phyloP scores from a whole-genome alignment of 768 basidiomycete species.

The Nevesoporus exiguus region DNA sequence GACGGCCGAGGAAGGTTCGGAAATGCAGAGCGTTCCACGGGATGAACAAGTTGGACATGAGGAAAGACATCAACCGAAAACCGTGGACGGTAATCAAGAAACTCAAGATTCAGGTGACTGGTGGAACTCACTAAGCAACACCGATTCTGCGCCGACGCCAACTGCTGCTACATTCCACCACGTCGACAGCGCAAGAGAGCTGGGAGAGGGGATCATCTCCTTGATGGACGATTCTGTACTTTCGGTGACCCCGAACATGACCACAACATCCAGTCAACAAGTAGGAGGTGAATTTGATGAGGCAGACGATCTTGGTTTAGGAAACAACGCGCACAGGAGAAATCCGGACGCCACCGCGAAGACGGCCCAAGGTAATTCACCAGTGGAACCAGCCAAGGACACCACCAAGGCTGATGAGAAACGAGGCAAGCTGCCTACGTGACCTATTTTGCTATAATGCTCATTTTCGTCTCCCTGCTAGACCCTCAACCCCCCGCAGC shows the following conservation, averaged over 20 bases:
- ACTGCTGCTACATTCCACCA: conserved; percentile 64
- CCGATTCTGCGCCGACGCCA: conserved; percentile 52
- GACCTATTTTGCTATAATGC: neutral
- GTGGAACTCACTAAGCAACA: conserved; percentile 57
- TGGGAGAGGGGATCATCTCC: conserved; percentile 70
- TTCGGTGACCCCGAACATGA: conserved; percentile 32
- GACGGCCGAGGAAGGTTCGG: conserved; percentile 24
- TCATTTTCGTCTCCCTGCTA: neutral
- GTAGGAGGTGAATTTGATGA: conserved; percentile 33
- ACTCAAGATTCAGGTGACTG: conserved; percentile 45
- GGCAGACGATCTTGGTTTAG: conserved; percentile 88
- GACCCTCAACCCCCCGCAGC: conserved; percentile 21
- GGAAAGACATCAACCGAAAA: conserved; percentile 2
- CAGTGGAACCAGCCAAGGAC: conserved; percentile 17
- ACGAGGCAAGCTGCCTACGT: conserved; percentile 26
- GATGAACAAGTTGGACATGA: conserved; percentile 6
- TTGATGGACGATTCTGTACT: conserved; percentile 67
- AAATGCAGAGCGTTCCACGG: conserved; percentile 3
- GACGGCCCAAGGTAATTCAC: conserved; percentile 23
- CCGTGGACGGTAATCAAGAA: conserved; percentile 32
- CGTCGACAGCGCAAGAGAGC: conserved; percentile 42
- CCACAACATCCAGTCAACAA: conserved; percentile 9
- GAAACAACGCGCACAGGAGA: conserved; percentile 56
- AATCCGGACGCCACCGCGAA: conserved; percentile 31
- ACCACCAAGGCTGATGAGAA: conserved; percentile 25